Evolutionary conservation across 2,329 filamentous ascomycete genomes (phyloP), one percentile per base, ranked within the genome.

Genomic region (Dothideomycetidae sp.): DNA sequence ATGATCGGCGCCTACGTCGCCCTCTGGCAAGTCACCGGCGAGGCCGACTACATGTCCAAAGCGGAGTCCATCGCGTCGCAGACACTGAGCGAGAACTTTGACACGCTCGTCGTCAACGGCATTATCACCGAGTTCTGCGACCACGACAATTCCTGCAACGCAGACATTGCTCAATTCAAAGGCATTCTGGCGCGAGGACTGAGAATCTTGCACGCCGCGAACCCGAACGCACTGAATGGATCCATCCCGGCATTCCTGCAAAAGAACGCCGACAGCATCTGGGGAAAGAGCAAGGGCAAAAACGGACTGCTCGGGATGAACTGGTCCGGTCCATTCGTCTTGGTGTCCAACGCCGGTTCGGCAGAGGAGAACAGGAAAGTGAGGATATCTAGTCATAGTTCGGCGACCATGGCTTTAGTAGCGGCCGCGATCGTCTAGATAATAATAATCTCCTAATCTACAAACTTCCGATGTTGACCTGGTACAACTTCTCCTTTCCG

Each of bases 101-200:
- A 31, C 31, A n/a, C n/a, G n/a, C 29, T 41, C 31, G 9, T 21
- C 13, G 39, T 39, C 4, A 50, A 58, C 13, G 58, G 59, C 5
- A 53, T 66, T 13, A 45, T 65, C 1, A 56, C 59, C 38, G 62
- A 66, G 29, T 42, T 43, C 1, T 54, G 54, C 42, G 55, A 59
- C 11, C 13, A 11, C 2, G 34, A 40, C 12, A 13, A 29, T 3
- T 23, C 15, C 21, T 43, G 41, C 15, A 39, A 42, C 7, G 37
- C 32, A 3, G 41, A 42, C 9, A 16, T 29, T 3, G 46, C 68
- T 26, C 73, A 80, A 49, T 84, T 83, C 66, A 83, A 84, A 55
- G 79, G 79, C 3, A 63, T 82, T 23, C 81, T 82, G 44, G 64
- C 71, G 11, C 67, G 76, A 13, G 80, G 80, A 49, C 57, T 84